Percentiles rank a stretch among this genome's conserved stretches.
Conservation (phyloP, 2,329 filamentous ascomycete genomes). For the Lecanoromycetidae sp. region DNA sequence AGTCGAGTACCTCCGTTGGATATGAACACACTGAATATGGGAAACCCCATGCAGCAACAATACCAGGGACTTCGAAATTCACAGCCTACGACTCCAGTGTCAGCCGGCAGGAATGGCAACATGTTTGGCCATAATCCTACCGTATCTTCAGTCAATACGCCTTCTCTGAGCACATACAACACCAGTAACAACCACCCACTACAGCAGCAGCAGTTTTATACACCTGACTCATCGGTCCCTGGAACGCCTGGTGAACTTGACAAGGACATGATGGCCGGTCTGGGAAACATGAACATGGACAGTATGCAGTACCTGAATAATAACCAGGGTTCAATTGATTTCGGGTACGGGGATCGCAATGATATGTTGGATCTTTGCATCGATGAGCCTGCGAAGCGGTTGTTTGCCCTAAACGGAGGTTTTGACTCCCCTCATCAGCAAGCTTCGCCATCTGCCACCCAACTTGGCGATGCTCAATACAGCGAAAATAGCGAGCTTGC, state of each 20-base stretch:
- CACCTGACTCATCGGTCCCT: constrained; percentile 55
- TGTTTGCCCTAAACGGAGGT: constrained; percentile 75
- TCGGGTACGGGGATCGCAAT: constrained; percentile 31
- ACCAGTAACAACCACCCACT: constrained; percentile 45
- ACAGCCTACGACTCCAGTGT: constrained; percentile 71
- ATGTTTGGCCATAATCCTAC: constrained; percentile 81
- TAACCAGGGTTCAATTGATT: constrained; percentile 30
- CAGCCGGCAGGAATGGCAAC: constrained; percentile 44
- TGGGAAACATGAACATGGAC: constrained; percentile 50
- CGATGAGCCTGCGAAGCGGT: constrained; percentile 84
- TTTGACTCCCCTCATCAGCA: constrained; percentile 31
- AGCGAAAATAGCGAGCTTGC: constrained; percentile 65
- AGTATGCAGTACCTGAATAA: constrained; percentile 31
- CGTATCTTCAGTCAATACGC: constrained; percentile 93
- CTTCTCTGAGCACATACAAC: constrained; percentile 58
- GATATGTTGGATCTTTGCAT: constrained; percentile 56
- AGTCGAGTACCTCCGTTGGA: constrained; percentile 57
- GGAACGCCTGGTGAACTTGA: constrained; percentile 64
- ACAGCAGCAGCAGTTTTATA: constrained; percentile 42
- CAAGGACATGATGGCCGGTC: constrained; percentile 53
- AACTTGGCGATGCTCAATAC: constrained; percentile 64
- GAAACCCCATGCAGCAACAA: constrained; percentile 56
- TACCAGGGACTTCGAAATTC: constrained; percentile 75
- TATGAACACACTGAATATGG: constrained; percentile 62
- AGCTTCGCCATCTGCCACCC: constrained; percentile 37